A percentile compares a stretch with the other conserved stretches of the same genome.
phyloP scores from a whole-genome alignment of 768 basidiomycete species.

The Kondoa subrosea region DNA sequence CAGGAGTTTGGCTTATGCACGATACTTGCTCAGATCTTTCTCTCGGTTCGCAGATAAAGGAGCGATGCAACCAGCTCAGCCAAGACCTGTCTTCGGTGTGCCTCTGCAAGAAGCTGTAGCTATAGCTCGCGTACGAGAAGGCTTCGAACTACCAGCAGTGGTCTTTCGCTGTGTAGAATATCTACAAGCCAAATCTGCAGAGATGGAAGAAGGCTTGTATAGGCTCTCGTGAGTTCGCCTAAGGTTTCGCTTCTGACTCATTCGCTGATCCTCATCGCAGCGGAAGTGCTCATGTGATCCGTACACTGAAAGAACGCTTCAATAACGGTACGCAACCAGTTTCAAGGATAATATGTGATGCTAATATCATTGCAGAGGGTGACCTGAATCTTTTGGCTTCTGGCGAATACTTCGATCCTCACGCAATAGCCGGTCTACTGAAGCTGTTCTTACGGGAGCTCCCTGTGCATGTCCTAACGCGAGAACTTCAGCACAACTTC shows the following conservation, averaged over 20 bases:
- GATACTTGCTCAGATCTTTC: background rate
- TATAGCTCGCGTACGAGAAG: slow-evolving; percentile 59
- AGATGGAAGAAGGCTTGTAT: slow-evolving; percentile 95
- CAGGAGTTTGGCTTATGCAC: background rate
- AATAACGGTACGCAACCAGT: slow-evolving; percentile 49
- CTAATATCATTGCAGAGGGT: slow-evolving; percentile 70
- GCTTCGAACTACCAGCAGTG: slow-evolving; percentile 62
- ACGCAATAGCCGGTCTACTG: slow-evolving; percentile 86
- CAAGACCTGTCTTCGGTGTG: slow-evolving; percentile 71
- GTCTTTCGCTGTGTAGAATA: slow-evolving; percentile 92
- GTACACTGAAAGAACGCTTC: slow-evolving; percentile 78
- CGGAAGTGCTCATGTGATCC: slow-evolving; percentile 88
- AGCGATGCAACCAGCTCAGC: slow-evolving; percentile 33
- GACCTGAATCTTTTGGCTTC: slow-evolving; percentile 74
- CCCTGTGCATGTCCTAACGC: slow-evolving; percentile 77
- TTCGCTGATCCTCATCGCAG: slow-evolving; percentile 32
- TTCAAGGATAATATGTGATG: background rate
- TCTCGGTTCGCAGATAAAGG: slow-evolving; percentile 14
- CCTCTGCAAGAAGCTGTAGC: slow-evolving; percentile 71
- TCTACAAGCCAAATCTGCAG: slow-evolving; percentile 79
- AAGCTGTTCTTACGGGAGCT: slow-evolving; percentile 87
- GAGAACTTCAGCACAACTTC: slow-evolving; percentile 78
- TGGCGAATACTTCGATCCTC: slow-evolving; percentile 92
- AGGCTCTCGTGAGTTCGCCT: slow-evolving; percentile 39
- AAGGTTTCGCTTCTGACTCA: background rate